Base-by-base conservation (phyloP, 345 rosid genomes). In the Firmiana major region DNA sequence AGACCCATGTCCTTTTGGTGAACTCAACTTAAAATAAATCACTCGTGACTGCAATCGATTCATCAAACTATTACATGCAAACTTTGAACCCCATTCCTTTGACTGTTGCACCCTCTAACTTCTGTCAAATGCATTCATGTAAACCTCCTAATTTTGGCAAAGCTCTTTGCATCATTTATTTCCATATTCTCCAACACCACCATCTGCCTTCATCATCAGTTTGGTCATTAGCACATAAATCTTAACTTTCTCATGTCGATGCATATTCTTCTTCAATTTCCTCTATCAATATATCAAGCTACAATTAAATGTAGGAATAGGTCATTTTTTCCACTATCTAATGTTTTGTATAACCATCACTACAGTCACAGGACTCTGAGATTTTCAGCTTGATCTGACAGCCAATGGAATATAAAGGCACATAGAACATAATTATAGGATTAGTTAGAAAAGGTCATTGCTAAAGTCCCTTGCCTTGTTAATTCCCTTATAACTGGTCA, bases 121-220 rank as follows among this genome's bases (percentile, higher is more conserved):
- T 51, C 62, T 0, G 10, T 31, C 74, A 71, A 31, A 71, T 71
- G 74, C 16, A 71, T 5, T 51, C 62, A 51, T 71, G 45, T 51
- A 51, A 70, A 71, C 26, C 60, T 71, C 60, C 45, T 11, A 48
- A 69, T 40, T 43, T 69, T 19, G 58, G 74, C 24, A 70, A 49
- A 16, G 59, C 40, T 49, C 16, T 6, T 49, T 9, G 26, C 60
- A 71, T 21, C 46, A 31, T 71, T 31, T 31, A 51, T 31, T 69
- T 69, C 60, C 74, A 71, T 16, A 31, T 17, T 51, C 24, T 28
- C 57, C 60, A 28, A 71, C 26, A 9, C 9, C n/a, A 51, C 26
- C 45, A 51, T 51, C 60, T 17, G 60, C 45, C 45, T 31, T 46
- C 16, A 48, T 16, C 63, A 22, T 22, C 60, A 62, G n/a, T 59